A percentile compares a stretch with the other conserved stretches of the same genome.
These are phyloP conservation scores for Fusarium pseudograminearum DNA, from an alignment of 2,329 filamentous ascomycete species.

Conservation along the genomic window DNA sequence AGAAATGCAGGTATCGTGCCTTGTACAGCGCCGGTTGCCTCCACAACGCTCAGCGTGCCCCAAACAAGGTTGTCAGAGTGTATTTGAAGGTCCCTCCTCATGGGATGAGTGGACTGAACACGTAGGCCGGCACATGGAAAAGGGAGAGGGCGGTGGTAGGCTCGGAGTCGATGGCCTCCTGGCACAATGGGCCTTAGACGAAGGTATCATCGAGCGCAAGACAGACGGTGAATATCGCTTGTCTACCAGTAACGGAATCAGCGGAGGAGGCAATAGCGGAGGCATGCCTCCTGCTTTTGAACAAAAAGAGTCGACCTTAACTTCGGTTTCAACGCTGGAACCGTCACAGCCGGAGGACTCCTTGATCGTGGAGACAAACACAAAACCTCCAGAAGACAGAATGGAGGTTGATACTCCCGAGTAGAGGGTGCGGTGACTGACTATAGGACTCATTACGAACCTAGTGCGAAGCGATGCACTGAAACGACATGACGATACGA, in stretches of 20 bases:
- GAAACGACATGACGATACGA: slow-evolving; percentile 46
- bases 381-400: slow-evolving; percentile 45
- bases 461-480: slow-evolving; percentile 33
- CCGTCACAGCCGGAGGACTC: slow-evolving; percentile 44
- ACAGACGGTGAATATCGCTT: slow-evolving; percentile 69
- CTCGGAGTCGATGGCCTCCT: slow-evolving; percentile 70
- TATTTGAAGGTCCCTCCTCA: slow-evolving; percentile 77
- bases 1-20: slow-evolving; percentile 79
- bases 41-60: slow-evolving; percentile 79
- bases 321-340: slow-evolving; percentile 38
- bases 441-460: slow-evolving; percentile 36
- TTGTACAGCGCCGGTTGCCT: slow-evolving; percentile 74
- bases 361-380: slow-evolving; percentile 41
- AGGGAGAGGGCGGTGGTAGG: slow-evolving; percentile 68
- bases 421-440: slow-evolving; percentile 24
- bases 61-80: slow-evolving; percentile 75
- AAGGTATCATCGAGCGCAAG: slow-evolving; percentile 71
- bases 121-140: slow-evolving; percentile 89
- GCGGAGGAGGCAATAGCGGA: slow-evolving; percentile 33
- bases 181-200: slow-evolving; percentile 71
- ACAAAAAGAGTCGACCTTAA: slow-evolving; percentile 46
- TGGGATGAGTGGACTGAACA: slow-evolving; percentile 97
- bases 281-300: slow-evolving; percentile 33
- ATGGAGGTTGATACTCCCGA: slow-evolving; percentile 47
- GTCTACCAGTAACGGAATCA: slow-evolving; percentile 48